Percentiles rank a stretch among this genome's conserved stretches.
Evolutionary conservation across 331 rosid species (phyloP).

Genomic region (Spiraea crenata): DNA sequence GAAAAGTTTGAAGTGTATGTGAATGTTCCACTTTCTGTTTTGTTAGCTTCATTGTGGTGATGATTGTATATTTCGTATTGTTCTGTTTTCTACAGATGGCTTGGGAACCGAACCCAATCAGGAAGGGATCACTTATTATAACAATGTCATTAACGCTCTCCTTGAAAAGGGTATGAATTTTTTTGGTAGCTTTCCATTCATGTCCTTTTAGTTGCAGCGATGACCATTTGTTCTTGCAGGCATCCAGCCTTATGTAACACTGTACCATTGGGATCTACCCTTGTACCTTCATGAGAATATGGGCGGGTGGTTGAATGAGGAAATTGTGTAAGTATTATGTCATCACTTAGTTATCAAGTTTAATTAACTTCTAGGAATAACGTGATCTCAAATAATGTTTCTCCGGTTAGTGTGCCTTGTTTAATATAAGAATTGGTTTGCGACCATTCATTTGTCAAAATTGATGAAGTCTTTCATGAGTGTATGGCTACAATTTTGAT

Average conservation of each 20-base stretch:
- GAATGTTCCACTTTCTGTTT: conserved; percentile 2
- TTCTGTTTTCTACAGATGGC: conserved; percentile 63
- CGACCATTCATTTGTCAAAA: not conserved
- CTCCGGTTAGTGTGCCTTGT: not conserved
- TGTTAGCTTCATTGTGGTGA: conserved; percentile 4
- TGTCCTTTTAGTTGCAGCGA: conserved; percentile 10
- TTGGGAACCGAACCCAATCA: conserved; percentile 77
- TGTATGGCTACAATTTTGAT: not conserved
- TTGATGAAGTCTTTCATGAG: not conserved
- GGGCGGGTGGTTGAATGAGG: conserved; percentile 83
- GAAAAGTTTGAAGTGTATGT: not conserved
- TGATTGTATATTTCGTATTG: not conserved
- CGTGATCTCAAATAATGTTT: not conserved
- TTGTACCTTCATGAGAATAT: conserved; percentile 77
- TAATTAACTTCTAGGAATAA: not conserved
- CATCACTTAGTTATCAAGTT: not conserved
- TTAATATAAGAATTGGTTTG: not conserved
- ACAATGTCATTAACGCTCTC: conserved; percentile 73
- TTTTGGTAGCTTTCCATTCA: not conserved
- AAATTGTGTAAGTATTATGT: conserved; percentile 57
- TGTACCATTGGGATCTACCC: conserved; percentile 98
- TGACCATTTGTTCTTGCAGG: conserved; percentile 46
- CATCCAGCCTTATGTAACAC: conserved; percentile 73
- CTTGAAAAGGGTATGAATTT: conserved; percentile 62
- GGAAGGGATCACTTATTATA: conserved; percentile 74